Evolutionary conservation across 331 rosid species (phyloP).

Genomic region (Phaseolus coccineus): DNA sequence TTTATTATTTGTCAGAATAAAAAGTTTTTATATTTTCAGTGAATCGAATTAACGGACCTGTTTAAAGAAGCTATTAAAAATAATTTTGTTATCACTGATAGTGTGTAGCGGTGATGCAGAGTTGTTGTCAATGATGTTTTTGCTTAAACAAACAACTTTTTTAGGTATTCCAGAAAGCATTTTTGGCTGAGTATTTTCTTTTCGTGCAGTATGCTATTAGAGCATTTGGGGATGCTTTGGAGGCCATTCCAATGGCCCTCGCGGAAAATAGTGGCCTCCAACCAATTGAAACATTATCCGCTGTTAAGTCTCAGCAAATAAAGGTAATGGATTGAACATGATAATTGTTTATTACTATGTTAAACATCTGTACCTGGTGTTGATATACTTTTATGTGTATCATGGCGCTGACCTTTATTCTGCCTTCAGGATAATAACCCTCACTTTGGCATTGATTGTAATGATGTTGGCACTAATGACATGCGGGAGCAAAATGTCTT

Average conservation of each 20-base stretch:
- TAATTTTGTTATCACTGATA: not conserved
- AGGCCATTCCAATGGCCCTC: constrained; percentile 93
- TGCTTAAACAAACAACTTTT: not conserved
- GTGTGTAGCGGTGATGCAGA: not conserved
- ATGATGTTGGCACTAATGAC: constrained; percentile 88
- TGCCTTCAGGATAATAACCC: constrained; percentile 74
- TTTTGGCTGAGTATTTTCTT: constrained; percentile 25
- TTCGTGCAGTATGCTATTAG: constrained; percentile 88
- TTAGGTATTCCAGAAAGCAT: not conserved
- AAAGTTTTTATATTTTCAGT: not conserved
- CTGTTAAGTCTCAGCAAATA: constrained; percentile 92
- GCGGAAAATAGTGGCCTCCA: constrained; percentile 99
- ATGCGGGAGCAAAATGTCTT: constrained; percentile 93
- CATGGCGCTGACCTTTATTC: constrained; percentile 21
- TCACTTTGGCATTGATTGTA: constrained; percentile 88
- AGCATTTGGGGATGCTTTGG: constrained; percentile 96
- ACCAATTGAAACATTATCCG: constrained; percentile 92
- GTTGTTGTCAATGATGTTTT: not conserved
- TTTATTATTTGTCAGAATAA: not conserved
- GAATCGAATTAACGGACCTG: not conserved
- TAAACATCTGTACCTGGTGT: not conserved
- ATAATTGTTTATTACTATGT: not conserved
- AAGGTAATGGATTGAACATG: constrained; percentile 61
- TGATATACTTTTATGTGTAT: not conserved
- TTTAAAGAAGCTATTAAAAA: constrained; percentile 17